These are phyloP conservation scores for Pythium vanterpoolii DNA, from an alignment of 352 stramenopile species.

Conservation along the genomic window DNA sequence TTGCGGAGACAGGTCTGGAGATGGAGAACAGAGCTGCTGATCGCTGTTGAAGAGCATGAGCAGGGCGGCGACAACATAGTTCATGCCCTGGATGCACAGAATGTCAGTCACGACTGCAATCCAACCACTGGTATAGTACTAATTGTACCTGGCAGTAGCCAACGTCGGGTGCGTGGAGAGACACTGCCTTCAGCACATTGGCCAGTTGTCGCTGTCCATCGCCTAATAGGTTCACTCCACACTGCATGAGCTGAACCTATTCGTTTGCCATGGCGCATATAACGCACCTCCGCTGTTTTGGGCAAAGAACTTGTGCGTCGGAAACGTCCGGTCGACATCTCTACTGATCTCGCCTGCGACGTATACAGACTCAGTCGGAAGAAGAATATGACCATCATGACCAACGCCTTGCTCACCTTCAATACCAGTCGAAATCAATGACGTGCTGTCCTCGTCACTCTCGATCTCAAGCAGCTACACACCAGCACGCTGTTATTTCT, in stretches of 20 bases:
- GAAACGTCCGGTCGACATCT: constrained; percentile 76
- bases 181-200: constrained; percentile 74
- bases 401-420: constrained; percentile 37
- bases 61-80: constrained; percentile 70
- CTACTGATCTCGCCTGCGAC: constrained; percentile 60
- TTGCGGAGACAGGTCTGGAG: constrained; percentile 26
- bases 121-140: not conserved
- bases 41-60: constrained; percentile 46
- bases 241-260: no score
- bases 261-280: not conserved
- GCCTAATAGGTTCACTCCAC: constrained; percentile 17
- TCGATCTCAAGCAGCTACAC: constrained; percentile 40
- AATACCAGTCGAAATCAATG: constrained; percentile 47
- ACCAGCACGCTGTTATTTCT: not conserved
- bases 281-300: constrained; percentile 21
- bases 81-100: constrained; percentile 71
- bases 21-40: no score
- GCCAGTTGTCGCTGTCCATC: constrained; percentile 52
- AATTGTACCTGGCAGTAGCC: constrained; percentile 75
- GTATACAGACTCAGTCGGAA: not conserved
- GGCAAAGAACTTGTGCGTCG: constrained; percentile 49
- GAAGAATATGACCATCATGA: not conserved
- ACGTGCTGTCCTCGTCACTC: constrained; percentile 30
- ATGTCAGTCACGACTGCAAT: not conserved
- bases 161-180: constrained; percentile 46